Base-by-base conservation (phyloP, 345 rosid genomes). In the Atalantia buxifolia region DNA sequence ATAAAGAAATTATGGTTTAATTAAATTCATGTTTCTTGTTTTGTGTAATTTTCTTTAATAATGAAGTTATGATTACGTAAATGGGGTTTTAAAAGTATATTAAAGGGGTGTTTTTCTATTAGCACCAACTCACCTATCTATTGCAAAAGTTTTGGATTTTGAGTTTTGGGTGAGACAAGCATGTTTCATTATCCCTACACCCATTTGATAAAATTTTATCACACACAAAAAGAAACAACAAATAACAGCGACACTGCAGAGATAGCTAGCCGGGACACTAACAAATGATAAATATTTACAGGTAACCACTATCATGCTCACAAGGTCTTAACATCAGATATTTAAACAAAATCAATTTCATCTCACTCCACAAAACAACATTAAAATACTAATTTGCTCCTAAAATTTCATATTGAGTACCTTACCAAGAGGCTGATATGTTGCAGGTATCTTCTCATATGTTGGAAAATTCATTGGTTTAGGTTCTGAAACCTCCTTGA, bases 331-430 rank as follows among this genome's bases (percentile, higher is more conserved):
- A 50, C 0, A 50, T 13, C 4, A 1, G 22, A 5, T 18, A 53
- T 16, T 53, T 53, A 53, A 53, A 19, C 57, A 18, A 50, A 50
- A 50, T 53, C 57, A 53, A 5, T 53, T 19, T 0, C 57, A 53
- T 19, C 22, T 53, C 57, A 18, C 18, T 12, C 50, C 50, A 13
- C 50, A 12, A 45, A 45, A 45, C 50, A 45, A 13, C 18, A 1
- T 3, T 45, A 53, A 53, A 18, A 53, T 6, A 53, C 57, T 53
- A 50, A 50, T 16, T 50, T 50, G 56, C 4, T 16, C 56, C 76
- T 83, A 91, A 81, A 84, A 85, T 28, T 85, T 83, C 79, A 89
- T 72, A 66, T 88, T 81, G 30, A 91, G 90, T 79, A 89, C 74
- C 85, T 89, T 82, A n/a, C 85, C 85, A 56, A 87, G 61, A 28